Evolutionary conservation across 1,284 basidiomycete genomes (phyloP), one percentile per base, ranked within the genome.

Genomic region (Boletellus sp.): DNA sequence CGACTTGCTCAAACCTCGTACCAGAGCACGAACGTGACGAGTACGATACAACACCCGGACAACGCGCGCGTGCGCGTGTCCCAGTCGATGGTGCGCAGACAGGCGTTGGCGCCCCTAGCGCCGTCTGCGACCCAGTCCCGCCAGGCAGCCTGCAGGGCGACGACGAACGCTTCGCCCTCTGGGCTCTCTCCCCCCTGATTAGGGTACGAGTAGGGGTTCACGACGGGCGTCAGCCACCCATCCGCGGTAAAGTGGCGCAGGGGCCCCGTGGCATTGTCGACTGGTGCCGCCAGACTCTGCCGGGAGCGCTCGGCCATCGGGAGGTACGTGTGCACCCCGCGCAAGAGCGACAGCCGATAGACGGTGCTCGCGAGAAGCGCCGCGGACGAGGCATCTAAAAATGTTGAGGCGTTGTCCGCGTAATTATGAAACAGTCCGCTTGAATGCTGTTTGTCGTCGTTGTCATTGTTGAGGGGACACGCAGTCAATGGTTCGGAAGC

Each of bases 331-430:
- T 80, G 74, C 6, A 78, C 72, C 21, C 73, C 71, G 38, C 75
- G 68, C 19, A 90, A 63, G 1, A 82, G 66, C 0, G 82, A 79
- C 44, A 86, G 72, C 8, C 86, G 79, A 68, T 91, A 92, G 5
- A 90, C 88, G 0, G 87, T 83, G 50, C 84, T 78, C 0, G 91
- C 89, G 48, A 95, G 72, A 33, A 96, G 76, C 0, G 91, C 83
- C 0, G 89, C 85, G 6, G 84, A 83, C 0, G 90, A 71, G 0
- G 85, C 80, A 60, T 96, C 93, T 61, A 82, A 77, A 62, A 95
- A 95, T 41, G 82, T 79, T 2, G 70, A 53, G 33, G 54, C 60
- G 42, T 82, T 70, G 65, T 86, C 81, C 18, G 84, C 79, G 65
- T 95, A 95, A 71, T 95, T 95, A 40, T 76, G 75, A 64, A 94